Base-by-base conservation (phyloP, 1,139 yeast genomes). In the Ashbya aceris region DNA sequence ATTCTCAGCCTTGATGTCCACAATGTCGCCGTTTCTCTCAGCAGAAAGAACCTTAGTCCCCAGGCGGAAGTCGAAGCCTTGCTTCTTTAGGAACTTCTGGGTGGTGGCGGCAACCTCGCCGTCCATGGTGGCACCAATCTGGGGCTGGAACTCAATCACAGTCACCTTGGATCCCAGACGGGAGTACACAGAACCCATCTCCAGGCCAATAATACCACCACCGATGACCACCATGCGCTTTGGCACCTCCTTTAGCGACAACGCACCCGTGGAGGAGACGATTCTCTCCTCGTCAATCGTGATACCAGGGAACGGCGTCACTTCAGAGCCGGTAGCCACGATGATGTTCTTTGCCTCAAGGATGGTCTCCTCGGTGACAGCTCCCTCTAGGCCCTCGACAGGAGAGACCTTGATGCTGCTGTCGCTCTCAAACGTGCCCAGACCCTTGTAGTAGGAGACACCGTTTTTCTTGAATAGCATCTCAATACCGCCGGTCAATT, bases 151-250 rank as follows among this genome's bases (percentile, higher is more conserved):
- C 73, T 93, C 99, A 50, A 93, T 70, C 44, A 93, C 83, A 40
- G 97, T 89, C 50, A 93, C 98, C 70, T 91, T 89, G 40, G 96
- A 72, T 39, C 99, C 99, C 58, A 93, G 73, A 69, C 98, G 80
- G 45, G 93, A 71, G 83, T 94, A 93, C 40, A 93, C 98, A 30
- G 97, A 87, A 50, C 96, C 98, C 96, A 93, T 91, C 73, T 93
- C 99, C 56, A 93, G 77, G 62, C 99, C 99, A 64, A 93, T 93
- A 69, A 93, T 91, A 74, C 99, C 98, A 69, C 96, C 99, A 66
- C 99, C 99, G 59, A 93, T 91, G 68, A 93, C 79, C 55, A 94
- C 82, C 61, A 93, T 61, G 65, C 77, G 80, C 75, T 93, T 86
- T 66, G 99, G 96, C 50, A 87, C 76, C 68, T 89, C 96, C 66